Conservation (phyloP, 139 green algal genomes). For the Desmodesmus armatus region DNA sequence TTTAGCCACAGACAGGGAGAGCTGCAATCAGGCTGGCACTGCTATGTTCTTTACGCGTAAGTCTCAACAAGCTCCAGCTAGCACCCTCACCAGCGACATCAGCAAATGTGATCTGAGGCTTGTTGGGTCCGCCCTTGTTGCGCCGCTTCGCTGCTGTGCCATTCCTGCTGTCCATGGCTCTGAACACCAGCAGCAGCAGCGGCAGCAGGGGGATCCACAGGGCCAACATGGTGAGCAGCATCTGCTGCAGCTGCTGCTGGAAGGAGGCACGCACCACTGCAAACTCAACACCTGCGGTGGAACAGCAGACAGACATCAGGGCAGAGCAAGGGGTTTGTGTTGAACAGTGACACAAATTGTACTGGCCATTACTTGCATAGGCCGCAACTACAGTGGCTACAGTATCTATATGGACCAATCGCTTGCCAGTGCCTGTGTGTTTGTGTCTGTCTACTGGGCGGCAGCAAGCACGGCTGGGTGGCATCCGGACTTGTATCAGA, state of each 20-base stretch:
- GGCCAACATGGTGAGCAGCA: slow-evolving; percentile 62
- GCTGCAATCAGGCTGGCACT: too few species aligned
- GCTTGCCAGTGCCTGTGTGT: neutral
- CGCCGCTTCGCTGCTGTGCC: slow-evolving; percentile 27
- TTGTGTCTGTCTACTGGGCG: too few species aligned
- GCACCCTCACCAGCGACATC: slow-evolving; percentile 66
- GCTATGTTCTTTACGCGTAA: too few species aligned
- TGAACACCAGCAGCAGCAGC: slow-evolving; percentile 82
- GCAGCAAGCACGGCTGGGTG: neutral
- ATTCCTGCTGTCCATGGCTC: slow-evolving; percentile 36
- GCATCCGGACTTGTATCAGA: neutral
- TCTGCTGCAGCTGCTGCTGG: slow-evolving; percentile 45
- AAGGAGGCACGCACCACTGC: slow-evolving; percentile 11
- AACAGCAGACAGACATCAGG: too few species aligned
- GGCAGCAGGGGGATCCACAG: slow-evolving; percentile 92
- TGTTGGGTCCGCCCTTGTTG: slow-evolving; percentile 38
- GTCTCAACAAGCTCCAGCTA: too few species aligned
- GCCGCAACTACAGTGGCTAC: neutral
- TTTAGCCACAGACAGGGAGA: too few species aligned
- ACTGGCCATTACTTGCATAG: too few species aligned
- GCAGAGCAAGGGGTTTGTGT: too few species aligned
- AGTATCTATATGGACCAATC: neutral
- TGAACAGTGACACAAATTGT: too few species aligned
- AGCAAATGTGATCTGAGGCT: slow-evolving; percentile 71
- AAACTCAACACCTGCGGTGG: slow-evolving; percentile 56